Percentiles rank a stretch among this genome's conserved stretches.
Conservation (phyloP, 139 green algal genomes). For the Asterochloris erici region DNA sequence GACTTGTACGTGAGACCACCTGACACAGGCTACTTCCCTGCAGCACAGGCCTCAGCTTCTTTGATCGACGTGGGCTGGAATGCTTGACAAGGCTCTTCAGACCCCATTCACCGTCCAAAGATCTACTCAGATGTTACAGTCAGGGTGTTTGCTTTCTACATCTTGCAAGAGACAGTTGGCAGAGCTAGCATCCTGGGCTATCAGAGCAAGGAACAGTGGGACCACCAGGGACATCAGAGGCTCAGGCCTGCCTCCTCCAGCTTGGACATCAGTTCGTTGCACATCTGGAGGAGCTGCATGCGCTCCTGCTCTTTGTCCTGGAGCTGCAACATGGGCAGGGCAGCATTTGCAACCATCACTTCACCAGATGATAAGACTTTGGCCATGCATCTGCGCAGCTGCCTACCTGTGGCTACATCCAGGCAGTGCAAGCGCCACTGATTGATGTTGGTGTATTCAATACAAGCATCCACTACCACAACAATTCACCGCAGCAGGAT, state of each 20-base stretch:
- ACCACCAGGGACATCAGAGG: not conserved
- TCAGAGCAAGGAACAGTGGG: too few relatives aligned
- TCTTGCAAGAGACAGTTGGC: too few relatives aligned
- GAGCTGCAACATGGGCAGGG: not conserved
- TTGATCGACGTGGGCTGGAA: too few relatives aligned
- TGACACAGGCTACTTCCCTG: too few relatives aligned
- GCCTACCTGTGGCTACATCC: not conserved
- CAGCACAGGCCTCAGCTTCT: too few relatives aligned
- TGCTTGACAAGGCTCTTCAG: too few relatives aligned
- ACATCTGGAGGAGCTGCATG: conserved; percentile 12
- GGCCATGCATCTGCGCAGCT: not conserved
- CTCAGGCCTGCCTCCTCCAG: conserved; percentile 13
- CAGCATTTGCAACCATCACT: not conserved
- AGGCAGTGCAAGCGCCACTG: not conserved
- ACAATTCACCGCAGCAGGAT: not conserved
- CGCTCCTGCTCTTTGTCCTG: conserved; percentile 15
- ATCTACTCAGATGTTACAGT: too few relatives aligned
- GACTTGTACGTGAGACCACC: too few relatives aligned
- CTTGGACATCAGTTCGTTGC: conserved; percentile 22
- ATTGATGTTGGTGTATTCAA: not conserved
- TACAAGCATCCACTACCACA: not conserved
- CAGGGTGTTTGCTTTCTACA: too few relatives aligned
- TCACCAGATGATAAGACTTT: too few relatives aligned
- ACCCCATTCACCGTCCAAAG: too few relatives aligned
- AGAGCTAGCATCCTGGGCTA: too few relatives aligned